Conservation (phyloP, 352 stramenopile species). For the Phytopythium oedochilum region DNA sequence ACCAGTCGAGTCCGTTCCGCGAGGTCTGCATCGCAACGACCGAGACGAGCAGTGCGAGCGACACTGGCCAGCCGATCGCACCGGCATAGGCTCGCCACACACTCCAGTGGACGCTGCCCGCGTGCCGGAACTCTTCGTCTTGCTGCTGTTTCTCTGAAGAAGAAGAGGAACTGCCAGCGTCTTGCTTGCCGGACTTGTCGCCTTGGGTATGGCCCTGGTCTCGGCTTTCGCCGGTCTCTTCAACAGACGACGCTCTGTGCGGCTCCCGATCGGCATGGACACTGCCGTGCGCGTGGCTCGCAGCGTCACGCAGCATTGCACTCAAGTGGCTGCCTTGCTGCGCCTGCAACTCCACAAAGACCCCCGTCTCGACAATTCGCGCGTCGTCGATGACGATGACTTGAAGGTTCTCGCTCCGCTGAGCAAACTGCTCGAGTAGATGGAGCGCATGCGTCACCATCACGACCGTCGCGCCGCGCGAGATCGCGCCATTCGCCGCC, state of each 20-base stretch:
- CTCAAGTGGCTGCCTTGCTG: conserved; percentile 20
- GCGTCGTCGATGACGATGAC: conserved; percentile 63
- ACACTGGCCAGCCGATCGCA: conserved; percentile 42
- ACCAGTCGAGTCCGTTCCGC: conserved; percentile 77
- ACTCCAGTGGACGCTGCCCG: conserved; percentile 38
- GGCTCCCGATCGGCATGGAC: too few relatives aligned
- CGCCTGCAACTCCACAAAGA: conserved; percentile 19
- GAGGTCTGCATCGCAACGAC: conserved; percentile 74
- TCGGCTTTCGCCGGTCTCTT: not conserved
- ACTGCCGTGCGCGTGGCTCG: not conserved
- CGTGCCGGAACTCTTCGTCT: conserved; percentile 61
- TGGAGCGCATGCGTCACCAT: conserved; percentile 77
- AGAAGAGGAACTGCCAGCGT: not conserved
- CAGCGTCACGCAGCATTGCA: conserved; percentile 14
- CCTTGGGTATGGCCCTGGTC: too few relatives aligned
- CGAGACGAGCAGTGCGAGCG: conserved; percentile 41
- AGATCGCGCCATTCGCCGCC: conserved; percentile 27
- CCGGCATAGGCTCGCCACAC: conserved; percentile 63
- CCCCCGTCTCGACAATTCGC: conserved; percentile 36
- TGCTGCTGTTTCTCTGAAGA: not conserved
- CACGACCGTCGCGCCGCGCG: conserved; percentile 47
- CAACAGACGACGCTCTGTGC: not conserved
- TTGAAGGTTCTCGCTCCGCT: conserved; percentile 11
- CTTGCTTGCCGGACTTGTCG: conserved; percentile 3
- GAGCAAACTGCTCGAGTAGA: conserved; percentile 47